Conservation (phyloP, 345 rosid genomes). For the Hevea brasiliensis region DNA sequence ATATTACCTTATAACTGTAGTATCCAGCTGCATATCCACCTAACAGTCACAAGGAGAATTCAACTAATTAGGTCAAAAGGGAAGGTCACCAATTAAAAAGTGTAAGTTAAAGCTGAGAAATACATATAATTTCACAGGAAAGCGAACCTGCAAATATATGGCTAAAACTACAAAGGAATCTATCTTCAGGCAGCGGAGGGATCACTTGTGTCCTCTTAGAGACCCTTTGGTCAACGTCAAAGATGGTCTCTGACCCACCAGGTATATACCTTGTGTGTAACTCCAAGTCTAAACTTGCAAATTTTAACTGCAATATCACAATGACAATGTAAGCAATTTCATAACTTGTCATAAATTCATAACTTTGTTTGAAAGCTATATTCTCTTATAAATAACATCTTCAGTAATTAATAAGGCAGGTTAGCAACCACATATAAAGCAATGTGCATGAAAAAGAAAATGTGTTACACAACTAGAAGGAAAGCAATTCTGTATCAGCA, state of each 20-base stretch:
- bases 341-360: too few relatives aligned
- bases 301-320: constrained; percentile 51
- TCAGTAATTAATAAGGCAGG: not conserved
- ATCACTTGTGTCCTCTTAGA: constrained; percentile 62
- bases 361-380: too few relatives aligned
- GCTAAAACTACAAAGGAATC: constrained; percentile 77
- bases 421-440: not conserved
- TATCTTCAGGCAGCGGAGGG: constrained; percentile 78
- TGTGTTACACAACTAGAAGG: not conserved
- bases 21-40: constrained; percentile 98
- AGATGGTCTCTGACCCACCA: constrained; percentile 70
- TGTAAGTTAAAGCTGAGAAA: not conserved
- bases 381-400: not conserved
- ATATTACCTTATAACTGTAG: constrained; percentile 86
- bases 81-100: constrained; percentile 10
- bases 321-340: not conserved
- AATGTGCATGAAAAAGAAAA: not conserved
- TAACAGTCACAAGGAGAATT: constrained; percentile 23
- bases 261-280: constrained; percentile 69
- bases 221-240: constrained; percentile 73
- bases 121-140: not conserved
- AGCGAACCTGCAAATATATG: constrained; percentile 82
- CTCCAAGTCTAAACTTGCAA: constrained; percentile 74
- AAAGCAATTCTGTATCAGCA: not conserved
- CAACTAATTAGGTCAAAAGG: not conserved